Evolutionary conservation across 1,139 yeast genomes (phyloP).

Genomic region (Yamadazyma atmosphaerica): DNA sequence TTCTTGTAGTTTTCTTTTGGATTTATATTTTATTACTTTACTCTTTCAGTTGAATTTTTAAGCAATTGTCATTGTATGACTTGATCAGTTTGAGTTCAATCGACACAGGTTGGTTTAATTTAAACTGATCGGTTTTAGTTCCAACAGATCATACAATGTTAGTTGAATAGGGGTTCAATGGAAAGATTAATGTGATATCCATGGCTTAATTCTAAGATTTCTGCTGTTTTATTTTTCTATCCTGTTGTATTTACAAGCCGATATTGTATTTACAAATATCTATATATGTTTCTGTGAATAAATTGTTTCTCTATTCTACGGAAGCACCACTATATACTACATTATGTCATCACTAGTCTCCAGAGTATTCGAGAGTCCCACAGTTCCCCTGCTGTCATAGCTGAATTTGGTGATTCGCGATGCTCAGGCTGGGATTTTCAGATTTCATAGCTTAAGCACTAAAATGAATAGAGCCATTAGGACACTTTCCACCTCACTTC

Average conservation of each 20-base stretch:
- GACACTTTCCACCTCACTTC: constrained; percentile 1
- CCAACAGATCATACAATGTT: constrained; percentile 16
- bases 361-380: no score
- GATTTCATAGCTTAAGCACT: neutral
- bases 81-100: constrained; percentile 1
- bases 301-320: constrained; percentile 1
- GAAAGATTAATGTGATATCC: constrained; percentile 15
- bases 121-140: neutral
- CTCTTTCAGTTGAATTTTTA: constrained; percentile 20
- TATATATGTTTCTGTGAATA: constrained; percentile 1
- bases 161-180: constrained; percentile 21
- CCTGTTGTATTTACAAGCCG: no score
- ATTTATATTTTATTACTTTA: constrained; percentile 11
- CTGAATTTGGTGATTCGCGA: neutral
- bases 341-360: no score
- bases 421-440: neutral
- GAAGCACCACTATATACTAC: no score
- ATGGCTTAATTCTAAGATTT: constrained; percentile 4
- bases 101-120: no score
- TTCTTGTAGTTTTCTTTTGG: constrained; percentile 8
- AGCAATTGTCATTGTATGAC: constrained; percentile 19
- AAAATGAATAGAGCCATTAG: constrained; percentile 5
- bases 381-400: neutral
- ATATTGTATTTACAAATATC: neutral
- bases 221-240: constrained; percentile 2